Evolutionary conservation across 2,329 filamentous ascomycete genomes (phyloP).

Genomic region (Colletotrichum endophyticum): DNA sequence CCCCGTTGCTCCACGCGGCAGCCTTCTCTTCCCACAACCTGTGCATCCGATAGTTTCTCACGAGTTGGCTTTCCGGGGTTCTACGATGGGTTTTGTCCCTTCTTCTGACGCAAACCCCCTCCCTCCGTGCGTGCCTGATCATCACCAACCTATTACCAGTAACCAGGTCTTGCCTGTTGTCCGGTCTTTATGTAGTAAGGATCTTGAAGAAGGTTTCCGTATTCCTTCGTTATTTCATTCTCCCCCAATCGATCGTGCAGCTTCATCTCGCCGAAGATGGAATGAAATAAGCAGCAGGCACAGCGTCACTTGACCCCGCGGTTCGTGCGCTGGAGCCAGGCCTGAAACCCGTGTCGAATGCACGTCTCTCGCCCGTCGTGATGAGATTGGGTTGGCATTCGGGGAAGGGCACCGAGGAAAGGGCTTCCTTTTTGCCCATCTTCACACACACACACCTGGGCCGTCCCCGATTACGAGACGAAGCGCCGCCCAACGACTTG

Average conservation of each 20-base stretch:
- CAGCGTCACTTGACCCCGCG: not conserved
- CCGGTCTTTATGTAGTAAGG: not conserved
- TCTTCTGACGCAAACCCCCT: not conserved
- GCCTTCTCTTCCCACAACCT: not conserved
- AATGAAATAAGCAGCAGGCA: not conserved
- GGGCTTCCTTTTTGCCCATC: not conserved
- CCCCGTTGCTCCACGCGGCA: not conserved
- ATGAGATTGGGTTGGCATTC: not conserved
- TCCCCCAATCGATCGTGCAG: not conserved
- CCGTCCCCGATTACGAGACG: not conserved
- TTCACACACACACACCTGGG: not conserved
- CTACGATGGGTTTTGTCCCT: not conserved
- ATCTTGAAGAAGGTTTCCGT: not conserved
- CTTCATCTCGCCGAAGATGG: not conserved
- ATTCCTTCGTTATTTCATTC: not conserved
- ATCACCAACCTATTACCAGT: not conserved
- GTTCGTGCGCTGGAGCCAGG: not conserved
- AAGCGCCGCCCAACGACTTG: not conserved
- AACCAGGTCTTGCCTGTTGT: not conserved
- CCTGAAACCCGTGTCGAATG: not conserved
- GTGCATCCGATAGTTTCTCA: not conserved
- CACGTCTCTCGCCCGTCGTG: not conserved
- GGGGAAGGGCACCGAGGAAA: not conserved
- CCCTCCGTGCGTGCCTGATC: constrained; percentile 16
- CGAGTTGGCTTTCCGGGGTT: not conserved